These are phyloP conservation scores for Abortiporus biennis DNA, from an alignment of 1,284 basidiomycete species.

Conservation along the genomic window DNA sequence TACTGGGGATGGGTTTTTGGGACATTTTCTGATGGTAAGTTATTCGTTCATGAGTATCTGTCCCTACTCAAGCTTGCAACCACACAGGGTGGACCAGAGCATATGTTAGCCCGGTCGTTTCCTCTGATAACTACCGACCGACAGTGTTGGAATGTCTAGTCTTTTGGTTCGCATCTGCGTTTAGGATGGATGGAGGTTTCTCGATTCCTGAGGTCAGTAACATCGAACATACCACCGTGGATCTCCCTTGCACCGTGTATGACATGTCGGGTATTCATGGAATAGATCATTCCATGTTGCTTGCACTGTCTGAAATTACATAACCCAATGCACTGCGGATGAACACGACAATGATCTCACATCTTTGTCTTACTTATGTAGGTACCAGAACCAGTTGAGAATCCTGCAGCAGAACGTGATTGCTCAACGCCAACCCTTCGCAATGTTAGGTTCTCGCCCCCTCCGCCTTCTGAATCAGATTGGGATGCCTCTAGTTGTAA, in stretches of 20 bases:
- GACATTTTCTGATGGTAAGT: slow-evolving; percentile 52
- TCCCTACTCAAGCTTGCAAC: neutral
- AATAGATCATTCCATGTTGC: neutral
- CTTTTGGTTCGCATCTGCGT: slow-evolving; percentile 24
- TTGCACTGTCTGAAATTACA: neutral
- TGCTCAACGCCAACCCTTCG: slow-evolving; percentile 5
- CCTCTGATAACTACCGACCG: slow-evolving; percentile 9
- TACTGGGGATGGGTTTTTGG: slow-evolving; percentile 71
- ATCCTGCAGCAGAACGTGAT: neutral
- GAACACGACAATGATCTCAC: no score
- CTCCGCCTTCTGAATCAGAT: slow-evolving; percentile 8
- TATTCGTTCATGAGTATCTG: slow-evolving; percentile 6
- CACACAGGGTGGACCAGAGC: slow-evolving; percentile 47
- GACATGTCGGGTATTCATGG: neutral
- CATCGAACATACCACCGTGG: neutral
- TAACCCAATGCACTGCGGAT: neutral
- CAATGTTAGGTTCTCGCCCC: neutral
- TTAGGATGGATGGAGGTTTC: slow-evolving; percentile 16
- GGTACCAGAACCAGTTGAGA: slow-evolving; percentile 8
- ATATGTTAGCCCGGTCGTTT: slow-evolving; percentile 21
- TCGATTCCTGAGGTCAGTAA: slow-evolving; percentile 22
- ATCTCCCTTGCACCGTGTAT: slow-evolving; percentile 1
- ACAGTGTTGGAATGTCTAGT: slow-evolving; percentile 20
- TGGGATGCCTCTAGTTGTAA: no score
- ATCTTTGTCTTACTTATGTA: slow-evolving; percentile 2